Percentiles rank a stretch among this genome's conserved stretches.
phyloP scores from a whole-genome alignment of 1,284 basidiomycete genomes.

The Sphaerobolus stellatus region DNA sequence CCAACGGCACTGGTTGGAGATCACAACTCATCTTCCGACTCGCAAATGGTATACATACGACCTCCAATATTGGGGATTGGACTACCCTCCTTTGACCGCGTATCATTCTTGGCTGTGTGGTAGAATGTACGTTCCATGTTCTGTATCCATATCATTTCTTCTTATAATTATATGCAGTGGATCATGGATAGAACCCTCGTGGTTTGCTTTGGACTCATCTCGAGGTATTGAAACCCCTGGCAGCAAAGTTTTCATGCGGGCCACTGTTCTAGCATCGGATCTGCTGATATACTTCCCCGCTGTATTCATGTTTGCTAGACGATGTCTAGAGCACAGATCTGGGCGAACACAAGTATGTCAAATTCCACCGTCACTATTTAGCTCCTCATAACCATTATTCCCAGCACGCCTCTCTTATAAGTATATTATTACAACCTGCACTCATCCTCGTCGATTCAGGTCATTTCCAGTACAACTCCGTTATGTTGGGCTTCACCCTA shows the following conservation, averaged over 20 bases:
- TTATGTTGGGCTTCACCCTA: conserved; percentile 83
- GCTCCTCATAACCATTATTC: conserved; percentile 1
- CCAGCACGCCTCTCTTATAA: conserved; percentile 71
- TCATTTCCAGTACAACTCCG: conserved; percentile 91
- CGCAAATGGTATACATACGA: conserved; percentile 86
- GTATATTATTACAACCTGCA: conserved; percentile 79
- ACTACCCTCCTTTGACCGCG: conserved; percentile 90
- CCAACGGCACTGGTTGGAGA: conserved; percentile 92
- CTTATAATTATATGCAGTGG: conserved; percentile 47
- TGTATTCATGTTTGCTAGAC: conserved; percentile 56
- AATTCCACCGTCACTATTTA: conserved; percentile 1
- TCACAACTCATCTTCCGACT: conserved; percentile 74
- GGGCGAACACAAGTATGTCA: conserved; percentile 64
- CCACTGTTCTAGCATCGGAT: conserved; percentile 72
- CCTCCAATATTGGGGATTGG: conserved; percentile 87
- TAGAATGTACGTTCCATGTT: conserved; percentile 50
- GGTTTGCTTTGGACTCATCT: conserved; percentile 74
- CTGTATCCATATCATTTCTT: neutral
- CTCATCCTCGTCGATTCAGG: conserved; percentile 86
- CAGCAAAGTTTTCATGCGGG: conserved; percentile 79
- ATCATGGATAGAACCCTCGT: conserved; percentile 62
- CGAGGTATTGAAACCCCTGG: conserved; percentile 72
- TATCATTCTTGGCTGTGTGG: conserved; percentile 84
- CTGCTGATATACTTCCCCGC: conserved; percentile 75
- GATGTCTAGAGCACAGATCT: conserved; percentile 67